These are phyloP conservation scores for Brettanomyces bruxellensis DNA, from an alignment of 805 yeast species.

Conservation along the genomic window DNA sequence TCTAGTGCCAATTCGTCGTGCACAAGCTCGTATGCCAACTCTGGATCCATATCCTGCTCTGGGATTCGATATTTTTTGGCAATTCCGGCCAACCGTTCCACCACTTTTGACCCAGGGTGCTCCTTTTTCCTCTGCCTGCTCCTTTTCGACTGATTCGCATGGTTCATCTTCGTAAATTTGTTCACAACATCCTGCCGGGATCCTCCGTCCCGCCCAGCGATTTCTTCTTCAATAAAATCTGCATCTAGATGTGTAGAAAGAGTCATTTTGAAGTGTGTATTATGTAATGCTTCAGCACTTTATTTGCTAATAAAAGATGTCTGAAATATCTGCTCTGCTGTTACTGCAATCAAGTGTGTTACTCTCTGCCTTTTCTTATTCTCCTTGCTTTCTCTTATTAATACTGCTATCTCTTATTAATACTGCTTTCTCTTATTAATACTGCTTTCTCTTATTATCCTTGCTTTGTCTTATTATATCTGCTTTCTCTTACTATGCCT, in stretches of 20 bases:
- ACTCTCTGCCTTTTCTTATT: no score
- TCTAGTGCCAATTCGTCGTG: conserved; percentile 72
- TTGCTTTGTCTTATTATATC: no score
- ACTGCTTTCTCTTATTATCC: no score
- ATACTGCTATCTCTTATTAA: no score
- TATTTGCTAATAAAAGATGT: no score
- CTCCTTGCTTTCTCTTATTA: no score
- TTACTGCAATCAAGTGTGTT: no score
- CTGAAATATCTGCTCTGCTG: no score
- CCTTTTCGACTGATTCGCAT: neutral
- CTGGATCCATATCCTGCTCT: conserved; percentile 40
- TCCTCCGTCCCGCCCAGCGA: conserved; percentile 16
- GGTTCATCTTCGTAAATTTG: conserved; percentile 9
- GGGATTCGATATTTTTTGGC: conserved; percentile 54
- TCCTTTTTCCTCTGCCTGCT: conserved; percentile 6
- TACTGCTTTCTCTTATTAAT: no score
- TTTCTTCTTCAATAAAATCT: conserved; percentile 29
- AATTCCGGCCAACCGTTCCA: conserved; percentile 26
- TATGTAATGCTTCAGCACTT: no score
- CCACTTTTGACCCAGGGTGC: conserved; percentile 11
- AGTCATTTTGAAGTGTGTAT: neutral
- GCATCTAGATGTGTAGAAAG: conserved; percentile 21
- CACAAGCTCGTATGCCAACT: conserved; percentile 51
- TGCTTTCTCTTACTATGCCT: no score
- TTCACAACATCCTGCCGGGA: conserved; percentile 6